phyloP scores from a whole-genome alignment of 306 rosid species.

The Vigna nakashimae region DNA sequence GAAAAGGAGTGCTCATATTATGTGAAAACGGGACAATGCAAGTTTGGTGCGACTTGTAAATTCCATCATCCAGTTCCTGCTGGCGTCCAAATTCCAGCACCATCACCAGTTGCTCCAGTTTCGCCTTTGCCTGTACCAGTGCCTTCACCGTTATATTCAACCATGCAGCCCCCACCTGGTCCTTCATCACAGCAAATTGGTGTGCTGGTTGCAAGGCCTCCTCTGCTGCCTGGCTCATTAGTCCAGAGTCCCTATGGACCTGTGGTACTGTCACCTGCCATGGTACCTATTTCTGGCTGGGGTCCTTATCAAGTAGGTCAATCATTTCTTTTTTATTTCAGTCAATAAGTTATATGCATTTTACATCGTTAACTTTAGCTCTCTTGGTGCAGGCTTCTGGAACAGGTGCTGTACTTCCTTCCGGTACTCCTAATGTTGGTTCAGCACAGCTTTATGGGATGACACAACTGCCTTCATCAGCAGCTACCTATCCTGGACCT shows the following conservation, averaged over 20 bases:
- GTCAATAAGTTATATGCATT: constrained; percentile 37
- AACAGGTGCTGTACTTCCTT: constrained; percentile 73
- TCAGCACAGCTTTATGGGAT: constrained; percentile 71
- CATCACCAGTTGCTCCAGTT: constrained; percentile 61
- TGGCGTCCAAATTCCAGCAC: constrained; percentile 65
- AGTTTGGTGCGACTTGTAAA: constrained; percentile 90
- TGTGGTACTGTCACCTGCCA: constrained; percentile 74
- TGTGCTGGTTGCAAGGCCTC: constrained; percentile 83
- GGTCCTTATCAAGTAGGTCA: constrained; percentile 79
- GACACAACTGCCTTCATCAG: constrained; percentile 68
- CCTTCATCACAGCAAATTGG: constrained; percentile 83
- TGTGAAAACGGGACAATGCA: constrained; percentile 94
- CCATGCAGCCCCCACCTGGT: constrained; percentile 74
- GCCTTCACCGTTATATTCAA: constrained; percentile 66
- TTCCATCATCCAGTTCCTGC: constrained; percentile 88
- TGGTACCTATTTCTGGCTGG: constrained; percentile 86
- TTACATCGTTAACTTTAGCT: constrained; percentile 40
- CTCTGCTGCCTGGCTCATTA: constrained; percentile 73
- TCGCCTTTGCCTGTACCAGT: constrained; percentile 62
- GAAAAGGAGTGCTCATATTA: constrained; percentile 96
- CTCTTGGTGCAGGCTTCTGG: constrained; percentile 66
- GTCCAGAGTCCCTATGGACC: constrained; percentile 86
- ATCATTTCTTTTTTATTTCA: constrained; percentile 43
- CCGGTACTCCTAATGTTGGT: constrained; percentile 68
- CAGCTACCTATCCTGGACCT: constrained; percentile 67